These are phyloP conservation scores for Saposhnikovia divaricata DNA, from an alignment of 129 eudicot species.

Conservation along the genomic window DNA sequence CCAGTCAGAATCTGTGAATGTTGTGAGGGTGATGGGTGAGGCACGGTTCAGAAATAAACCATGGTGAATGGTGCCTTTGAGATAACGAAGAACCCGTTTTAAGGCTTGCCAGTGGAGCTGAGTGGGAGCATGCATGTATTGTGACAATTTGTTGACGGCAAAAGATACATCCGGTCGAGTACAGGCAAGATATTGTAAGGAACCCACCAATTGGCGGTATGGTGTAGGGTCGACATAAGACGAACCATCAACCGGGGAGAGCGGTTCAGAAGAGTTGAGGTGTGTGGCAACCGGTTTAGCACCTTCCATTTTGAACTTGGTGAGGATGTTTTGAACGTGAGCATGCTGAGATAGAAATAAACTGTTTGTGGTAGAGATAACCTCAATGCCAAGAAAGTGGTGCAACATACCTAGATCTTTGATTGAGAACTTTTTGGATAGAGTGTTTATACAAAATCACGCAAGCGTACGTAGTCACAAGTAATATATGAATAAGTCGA, in stretches of 20 bases:
- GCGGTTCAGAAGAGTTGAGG: background rate
- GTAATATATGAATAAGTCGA: too few species aligned
- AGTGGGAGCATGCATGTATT: background rate
- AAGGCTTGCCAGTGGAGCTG: background rate
- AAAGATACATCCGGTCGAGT: background rate
- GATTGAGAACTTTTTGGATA: background rate
- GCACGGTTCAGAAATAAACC: background rate
- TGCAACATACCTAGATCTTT: background rate
- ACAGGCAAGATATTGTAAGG: background rate
- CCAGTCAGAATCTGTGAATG: background rate
- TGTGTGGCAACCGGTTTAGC: background rate
- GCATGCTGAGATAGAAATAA: background rate
- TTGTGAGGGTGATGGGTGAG: background rate
- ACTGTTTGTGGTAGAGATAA: background rate
- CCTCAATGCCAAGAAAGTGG: background rate
- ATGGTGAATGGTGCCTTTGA: background rate
- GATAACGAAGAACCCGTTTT: background rate
- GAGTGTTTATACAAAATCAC: too few species aligned
- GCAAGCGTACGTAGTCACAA: too few species aligned
- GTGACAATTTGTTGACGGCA: background rate
- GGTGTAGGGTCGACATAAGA: background rate
- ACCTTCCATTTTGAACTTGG: background rate
- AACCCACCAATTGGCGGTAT: background rate
- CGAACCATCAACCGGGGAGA: background rate
- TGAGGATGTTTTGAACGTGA: background rate